These are phyloP conservation scores for Tylopilus sp. DNA, from an alignment of 768 basidiomycete genomes.

Conservation along the genomic window DNA sequence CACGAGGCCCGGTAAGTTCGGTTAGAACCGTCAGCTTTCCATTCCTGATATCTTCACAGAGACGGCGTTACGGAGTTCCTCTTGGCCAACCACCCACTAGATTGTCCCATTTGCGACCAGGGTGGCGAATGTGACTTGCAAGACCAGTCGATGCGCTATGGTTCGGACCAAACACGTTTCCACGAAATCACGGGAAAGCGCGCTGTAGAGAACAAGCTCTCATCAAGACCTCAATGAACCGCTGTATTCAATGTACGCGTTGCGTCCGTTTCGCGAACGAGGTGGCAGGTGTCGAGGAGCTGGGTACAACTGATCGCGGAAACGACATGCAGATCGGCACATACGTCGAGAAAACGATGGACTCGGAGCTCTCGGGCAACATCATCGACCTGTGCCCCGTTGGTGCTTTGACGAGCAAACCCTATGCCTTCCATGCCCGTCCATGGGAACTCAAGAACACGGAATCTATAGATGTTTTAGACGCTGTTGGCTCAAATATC, in stretches of 20 bases:
- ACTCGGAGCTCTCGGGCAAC: conserved; percentile 97
- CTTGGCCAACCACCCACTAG: conserved; percentile 94
- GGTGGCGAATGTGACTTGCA: conserved; percentile 98
- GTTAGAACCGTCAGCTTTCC: not conserved
- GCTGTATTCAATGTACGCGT: conserved; percentile 99
- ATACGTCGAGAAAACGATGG: conserved; percentile 96
- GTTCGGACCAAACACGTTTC: conserved; percentile 95
- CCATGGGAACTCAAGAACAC: conserved; percentile 99
- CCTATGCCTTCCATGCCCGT: conserved; percentile 95
- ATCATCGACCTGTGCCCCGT: conserved; percentile 97
- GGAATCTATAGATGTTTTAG: conserved; percentile 92
- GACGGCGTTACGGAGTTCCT: conserved; percentile 99
- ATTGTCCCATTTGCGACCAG: conserved; percentile 98
- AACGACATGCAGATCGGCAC: conserved; percentile 99
- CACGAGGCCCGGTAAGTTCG: conserved; percentile 72
- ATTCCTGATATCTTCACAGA: conserved; percentile 36
- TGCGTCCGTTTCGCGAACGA: conserved; percentile 99
- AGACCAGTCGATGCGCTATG: conserved; percentile 99
- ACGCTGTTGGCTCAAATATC: conserved; percentile 95
- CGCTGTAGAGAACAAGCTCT: conserved; percentile 97
- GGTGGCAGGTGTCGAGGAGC: conserved; percentile 96
- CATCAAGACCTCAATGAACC: conserved; percentile 98
- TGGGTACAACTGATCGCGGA: conserved; percentile 95
- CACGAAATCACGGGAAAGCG: conserved; percentile 98
- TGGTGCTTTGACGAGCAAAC: conserved; percentile 96